Percentiles rank a stretch among this genome's conserved stretches.
Evolutionary conservation across 352 stramenopile genomes (phyloP).

Genomic region (Pythium monospermum): DNA sequence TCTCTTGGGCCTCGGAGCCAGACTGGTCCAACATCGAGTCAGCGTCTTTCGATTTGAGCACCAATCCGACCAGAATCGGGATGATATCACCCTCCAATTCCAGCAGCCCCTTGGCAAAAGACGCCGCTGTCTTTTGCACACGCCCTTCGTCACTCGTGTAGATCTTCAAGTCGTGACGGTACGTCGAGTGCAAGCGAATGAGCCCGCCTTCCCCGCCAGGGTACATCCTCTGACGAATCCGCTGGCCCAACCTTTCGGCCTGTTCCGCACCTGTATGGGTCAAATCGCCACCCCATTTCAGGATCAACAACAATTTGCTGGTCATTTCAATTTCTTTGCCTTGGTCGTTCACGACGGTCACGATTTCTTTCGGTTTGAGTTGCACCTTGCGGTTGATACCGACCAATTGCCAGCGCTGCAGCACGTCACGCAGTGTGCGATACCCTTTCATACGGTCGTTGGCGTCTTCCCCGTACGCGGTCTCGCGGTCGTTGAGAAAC

Average conservation of each 20-base stretch:
- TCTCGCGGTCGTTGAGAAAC: conserved; percentile 61
- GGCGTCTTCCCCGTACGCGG: conserved; percentile 52
- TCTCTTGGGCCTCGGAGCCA: conserved; percentile 92
- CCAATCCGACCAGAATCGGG: conserved; percentile 96
- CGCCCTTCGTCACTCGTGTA: conserved; percentile 99
- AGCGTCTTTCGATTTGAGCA: conserved; percentile 85
- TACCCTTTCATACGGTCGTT: conserved; percentile 80
- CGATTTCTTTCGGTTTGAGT: conserved; percentile 74
- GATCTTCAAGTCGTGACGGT: conserved; percentile 99
- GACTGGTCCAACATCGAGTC: conserved; percentile 98
- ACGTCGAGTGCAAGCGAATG: conserved; percentile 98
- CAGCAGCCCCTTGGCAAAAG: conserved; percentile 98
- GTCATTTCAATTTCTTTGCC: conserved; percentile 34
- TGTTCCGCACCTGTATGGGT: conserved; percentile 97
- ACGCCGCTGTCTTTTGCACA: conserved; percentile 99
- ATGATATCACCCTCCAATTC: conserved; percentile 99
- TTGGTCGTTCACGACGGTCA: conserved; percentile 17
- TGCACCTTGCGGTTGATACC: conserved; percentile 99
- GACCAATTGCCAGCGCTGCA: conserved; percentile 94
- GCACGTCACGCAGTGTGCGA: conserved; percentile 90
- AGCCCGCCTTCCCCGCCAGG: conserved; percentile 92
- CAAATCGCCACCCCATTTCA: conserved; percentile 99
- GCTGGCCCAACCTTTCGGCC: conserved; percentile 92
- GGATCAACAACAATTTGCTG: conserved; percentile 95
- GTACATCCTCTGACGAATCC: conserved; percentile 88